These are phyloP conservation scores for Stereum hirsutum DNA, from an alignment of 1,284 basidiomycete species.

Conservation along the genomic window DNA sequence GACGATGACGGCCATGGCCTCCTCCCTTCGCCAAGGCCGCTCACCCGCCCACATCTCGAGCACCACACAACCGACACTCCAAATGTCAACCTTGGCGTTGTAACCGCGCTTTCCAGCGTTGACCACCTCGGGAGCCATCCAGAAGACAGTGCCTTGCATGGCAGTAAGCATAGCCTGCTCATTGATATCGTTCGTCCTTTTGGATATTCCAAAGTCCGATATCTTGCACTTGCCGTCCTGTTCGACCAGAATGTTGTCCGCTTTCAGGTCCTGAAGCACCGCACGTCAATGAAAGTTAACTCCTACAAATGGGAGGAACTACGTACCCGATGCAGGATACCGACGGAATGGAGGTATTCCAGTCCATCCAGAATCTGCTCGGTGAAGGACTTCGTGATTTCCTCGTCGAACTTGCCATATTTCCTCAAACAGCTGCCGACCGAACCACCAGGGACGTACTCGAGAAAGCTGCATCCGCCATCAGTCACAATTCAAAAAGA, in stretches of 20 bases:
- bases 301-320: conserved; percentile 4
- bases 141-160: conserved; percentile 97
- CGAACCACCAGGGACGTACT: conserved; percentile 97
- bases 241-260: conserved; percentile 97
- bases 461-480: conserved; percentile 66
- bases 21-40: conserved; percentile 88
- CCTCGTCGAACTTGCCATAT: conserved; percentile 89
- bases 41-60: conserved; percentile 97
- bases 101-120: conserved; percentile 81
- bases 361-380: conserved; percentile 88
- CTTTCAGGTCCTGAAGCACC: conserved; percentile 77
- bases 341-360: conserved; percentile 86
- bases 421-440: conserved; percentile 89
- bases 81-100: conserved; percentile 96
- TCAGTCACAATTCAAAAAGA: conserved; percentile 8
- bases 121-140: conserved; percentile 99
- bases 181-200: conserved; percentile 81
- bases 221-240: conserved; percentile 94
- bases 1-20: conserved; percentile 89
- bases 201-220: conserved; percentile 96
- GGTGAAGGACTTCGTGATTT: conserved; percentile 90
- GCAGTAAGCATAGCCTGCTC: conserved; percentile 76
- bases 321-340: conserved; percentile 85
- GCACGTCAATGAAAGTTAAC: conserved; percentile 1
- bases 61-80: conserved; percentile 96